Evolutionary conservation across 371 early-diverging fungal genomes (phyloP).

Genomic region (Rhizopus arrhizus): DNA sequence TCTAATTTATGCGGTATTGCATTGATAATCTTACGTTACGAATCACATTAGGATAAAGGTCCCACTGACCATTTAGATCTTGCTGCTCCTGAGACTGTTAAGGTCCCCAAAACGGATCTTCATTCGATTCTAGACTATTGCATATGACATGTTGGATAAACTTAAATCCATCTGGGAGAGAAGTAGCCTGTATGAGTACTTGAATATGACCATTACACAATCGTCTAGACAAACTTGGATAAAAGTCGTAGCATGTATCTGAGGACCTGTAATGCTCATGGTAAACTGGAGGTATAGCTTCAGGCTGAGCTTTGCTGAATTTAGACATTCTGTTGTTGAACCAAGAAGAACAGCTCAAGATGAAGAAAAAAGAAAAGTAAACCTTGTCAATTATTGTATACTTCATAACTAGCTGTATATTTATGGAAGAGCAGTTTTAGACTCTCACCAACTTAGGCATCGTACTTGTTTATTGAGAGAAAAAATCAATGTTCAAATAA

Average conservation of each 20-base stretch:
- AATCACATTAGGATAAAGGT: constrained; percentile 42
- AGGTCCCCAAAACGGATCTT: constrained; percentile 21
- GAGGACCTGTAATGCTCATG: constrained; percentile 39
- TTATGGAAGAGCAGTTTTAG: too few species aligned
- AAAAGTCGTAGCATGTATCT: constrained; percentile 43
- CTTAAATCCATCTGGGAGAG: constrained; percentile 28
- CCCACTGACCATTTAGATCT: constrained; percentile 30
- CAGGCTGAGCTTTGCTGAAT: constrained; percentile 24
- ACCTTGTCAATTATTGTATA: too few species aligned
- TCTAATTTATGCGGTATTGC: neutral
- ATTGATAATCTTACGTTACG: constrained; percentile 38
- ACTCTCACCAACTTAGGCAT: too few species aligned
- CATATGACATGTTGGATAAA: constrained; percentile 18
- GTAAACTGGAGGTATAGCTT: constrained; percentile 45
- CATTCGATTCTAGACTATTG: constrained; percentile 3
- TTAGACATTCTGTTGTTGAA: constrained; percentile 31
- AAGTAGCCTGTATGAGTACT: constrained; percentile 16
- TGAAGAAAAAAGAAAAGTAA: neutral
- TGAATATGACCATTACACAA: constrained; percentile 41
- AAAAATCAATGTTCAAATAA: neutral
- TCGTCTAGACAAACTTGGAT: constrained; percentile 42
- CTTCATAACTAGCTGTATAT: too few species aligned
- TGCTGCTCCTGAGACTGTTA: neutral
- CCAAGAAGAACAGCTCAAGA: constrained; percentile 11
- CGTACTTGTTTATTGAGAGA: neutral